These are phyloP conservation scores for Globisporangium echinulatum DNA, from an alignment of 352 stramenopile species.

Conservation along the genomic window DNA sequence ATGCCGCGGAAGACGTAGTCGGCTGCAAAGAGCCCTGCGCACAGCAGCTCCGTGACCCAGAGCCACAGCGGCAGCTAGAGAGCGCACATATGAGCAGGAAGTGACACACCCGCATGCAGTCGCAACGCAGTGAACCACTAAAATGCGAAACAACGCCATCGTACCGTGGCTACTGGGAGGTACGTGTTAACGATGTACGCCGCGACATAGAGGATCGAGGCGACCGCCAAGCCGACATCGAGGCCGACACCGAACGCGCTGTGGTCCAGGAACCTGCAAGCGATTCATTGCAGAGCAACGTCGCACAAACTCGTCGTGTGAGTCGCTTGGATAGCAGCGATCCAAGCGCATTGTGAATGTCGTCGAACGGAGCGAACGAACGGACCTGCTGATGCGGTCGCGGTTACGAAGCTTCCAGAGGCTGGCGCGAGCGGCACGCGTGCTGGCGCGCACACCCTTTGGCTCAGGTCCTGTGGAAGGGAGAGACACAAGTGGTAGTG, in stretches of 20 bases:
- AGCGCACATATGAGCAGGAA: constrained; percentile 5
- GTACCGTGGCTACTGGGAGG: constrained; percentile 48
- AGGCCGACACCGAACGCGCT: constrained; percentile 59
- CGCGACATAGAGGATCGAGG: constrained; percentile 52
- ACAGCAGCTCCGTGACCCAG: constrained; percentile 65
- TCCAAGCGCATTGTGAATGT: not conserved
- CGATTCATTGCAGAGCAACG: no score
- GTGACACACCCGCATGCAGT: not conserved
- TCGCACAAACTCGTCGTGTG: no score
- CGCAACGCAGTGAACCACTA: no score
- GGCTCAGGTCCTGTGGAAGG: constrained; percentile 20
- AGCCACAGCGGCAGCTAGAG: constrained; percentile 54
- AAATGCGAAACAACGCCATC: not conserved
- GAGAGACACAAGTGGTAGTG: not conserved
- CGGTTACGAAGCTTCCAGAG: constrained; percentile 20
- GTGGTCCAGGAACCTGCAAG: constrained; percentile 53
- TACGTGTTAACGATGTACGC: constrained; percentile 81
- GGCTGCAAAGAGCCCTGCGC: constrained; percentile 48
- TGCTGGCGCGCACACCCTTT: constrained; percentile 21
- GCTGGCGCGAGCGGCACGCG: constrained; percentile 22
- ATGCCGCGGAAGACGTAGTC: constrained; percentile 73
- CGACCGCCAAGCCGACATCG: constrained; percentile 50
- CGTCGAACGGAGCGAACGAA: not conserved
- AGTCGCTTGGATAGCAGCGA: not conserved
- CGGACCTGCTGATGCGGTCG: constrained; percentile 39